These are phyloP conservation scores for Aspergillus luchuensis DNA, from an alignment of 2,329 filamentous ascomycete species.

Conservation along the genomic window DNA sequence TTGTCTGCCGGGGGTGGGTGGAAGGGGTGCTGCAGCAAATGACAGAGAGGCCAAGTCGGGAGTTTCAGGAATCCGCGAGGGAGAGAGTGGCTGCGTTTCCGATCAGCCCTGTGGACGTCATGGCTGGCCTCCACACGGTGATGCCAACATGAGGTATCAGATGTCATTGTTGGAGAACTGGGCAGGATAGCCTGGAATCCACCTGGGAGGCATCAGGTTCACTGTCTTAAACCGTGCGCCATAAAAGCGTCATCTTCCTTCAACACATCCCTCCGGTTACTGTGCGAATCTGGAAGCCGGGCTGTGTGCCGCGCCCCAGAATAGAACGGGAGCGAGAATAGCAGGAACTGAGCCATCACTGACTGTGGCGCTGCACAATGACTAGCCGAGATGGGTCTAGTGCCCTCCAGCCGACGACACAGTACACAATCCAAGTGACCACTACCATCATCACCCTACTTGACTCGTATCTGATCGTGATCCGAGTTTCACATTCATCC, in stretches of 20 bases:
- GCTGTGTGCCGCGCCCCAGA: no score
- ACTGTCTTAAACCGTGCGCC: background rate
- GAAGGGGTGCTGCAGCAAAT: slow-evolving; percentile 23
- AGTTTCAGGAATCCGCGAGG: slow-evolving; percentile 34
- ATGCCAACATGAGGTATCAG: background rate
- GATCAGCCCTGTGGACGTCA: slow-evolving; percentile 18
- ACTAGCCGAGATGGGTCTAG: background rate
- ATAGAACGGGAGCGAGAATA: no score
- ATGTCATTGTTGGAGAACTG: background rate
- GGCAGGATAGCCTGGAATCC: slow-evolving; percentile 5
- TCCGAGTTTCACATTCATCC: background rate
- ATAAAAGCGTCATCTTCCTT: background rate
- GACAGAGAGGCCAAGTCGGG: slow-evolving; percentile 29
- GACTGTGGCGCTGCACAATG: background rate
- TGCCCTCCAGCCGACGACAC: background rate
- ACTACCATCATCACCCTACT: background rate
- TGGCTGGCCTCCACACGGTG: slow-evolving; percentile 8
- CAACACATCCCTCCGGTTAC: no score
- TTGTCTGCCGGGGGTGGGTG: background rate
- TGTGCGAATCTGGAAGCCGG: no score
- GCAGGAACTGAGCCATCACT: no score
- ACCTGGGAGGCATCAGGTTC: background rate
- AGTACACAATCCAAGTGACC: background rate
- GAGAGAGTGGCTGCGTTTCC: slow-evolving; percentile 21
- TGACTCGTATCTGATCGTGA: background rate